These are phyloP conservation scores for Epichloe typhina DNA, from an alignment of 2,329 filamentous ascomycete species.

Conservation along the genomic window DNA sequence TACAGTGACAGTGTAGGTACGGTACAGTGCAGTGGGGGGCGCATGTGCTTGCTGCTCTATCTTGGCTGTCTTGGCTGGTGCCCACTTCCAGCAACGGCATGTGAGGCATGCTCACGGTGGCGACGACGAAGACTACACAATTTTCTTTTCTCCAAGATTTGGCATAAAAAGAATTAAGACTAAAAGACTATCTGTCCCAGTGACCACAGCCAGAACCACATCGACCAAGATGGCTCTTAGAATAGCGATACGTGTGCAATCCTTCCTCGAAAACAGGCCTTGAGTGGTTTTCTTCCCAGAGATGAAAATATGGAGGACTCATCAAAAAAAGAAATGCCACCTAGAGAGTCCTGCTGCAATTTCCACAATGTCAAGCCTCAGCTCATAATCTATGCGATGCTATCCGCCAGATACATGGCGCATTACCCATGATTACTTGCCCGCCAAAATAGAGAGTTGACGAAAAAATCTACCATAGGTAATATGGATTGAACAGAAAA, in stretches of 20 bases:
- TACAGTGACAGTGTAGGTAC: no score
- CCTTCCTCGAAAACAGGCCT: not conserved
- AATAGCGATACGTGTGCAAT: slow-evolving; percentile 2
- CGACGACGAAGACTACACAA: not conserved
- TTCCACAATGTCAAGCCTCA: slow-evolving; percentile 14
- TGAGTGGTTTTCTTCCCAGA: not conserved
- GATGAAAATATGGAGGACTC: slow-evolving; percentile 15
- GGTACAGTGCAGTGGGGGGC: no score
- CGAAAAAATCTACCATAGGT: slow-evolving; percentile 23
- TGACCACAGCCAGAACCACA: not conserved
- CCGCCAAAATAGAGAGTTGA: slow-evolving; percentile 8
- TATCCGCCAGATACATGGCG: not conserved
- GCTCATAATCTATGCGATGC: slow-evolving; percentile 1
- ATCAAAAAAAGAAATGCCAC: slow-evolving; percentile 10
- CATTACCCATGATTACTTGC: slow-evolving; percentile 1
- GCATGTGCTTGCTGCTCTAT: no score
- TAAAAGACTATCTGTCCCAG: not conserved
- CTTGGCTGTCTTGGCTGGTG: no score
- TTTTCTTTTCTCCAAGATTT: not conserved
- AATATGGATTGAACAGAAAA: slow-evolving; percentile 18
- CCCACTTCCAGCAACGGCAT: not conserved
- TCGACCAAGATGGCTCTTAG: not conserved
- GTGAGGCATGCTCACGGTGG: not conserved
- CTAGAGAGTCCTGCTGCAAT: slow-evolving; percentile 14
- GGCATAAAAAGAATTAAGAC: not conserved